These are phyloP conservation scores for Solanum clarkiae DNA, from an alignment of 257 asterid genomes.

Conservation along the genomic window DNA sequence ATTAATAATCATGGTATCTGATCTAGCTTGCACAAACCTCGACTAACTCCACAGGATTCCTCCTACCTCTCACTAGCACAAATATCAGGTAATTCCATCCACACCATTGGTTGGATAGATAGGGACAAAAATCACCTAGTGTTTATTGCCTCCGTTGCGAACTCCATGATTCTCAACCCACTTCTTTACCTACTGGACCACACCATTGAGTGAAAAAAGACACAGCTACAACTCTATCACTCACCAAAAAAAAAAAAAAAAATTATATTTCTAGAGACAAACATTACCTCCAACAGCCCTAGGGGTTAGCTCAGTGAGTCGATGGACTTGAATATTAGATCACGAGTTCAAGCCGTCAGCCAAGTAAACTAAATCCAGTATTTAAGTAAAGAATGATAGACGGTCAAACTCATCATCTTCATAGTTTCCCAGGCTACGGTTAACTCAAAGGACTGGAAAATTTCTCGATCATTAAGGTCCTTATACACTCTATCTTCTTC, in stretches of 20 bases:
- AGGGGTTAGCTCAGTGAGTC: neutral
- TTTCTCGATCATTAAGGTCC: neutral
- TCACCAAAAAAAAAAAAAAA: neutral
- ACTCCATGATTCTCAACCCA: neutral
- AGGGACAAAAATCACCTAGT: neutral
- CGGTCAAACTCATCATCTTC: neutral
- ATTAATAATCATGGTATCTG: neutral
- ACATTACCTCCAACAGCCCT: neutral
- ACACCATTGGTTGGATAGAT: neutral
- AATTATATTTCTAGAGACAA: neutral
- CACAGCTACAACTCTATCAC: neutral
- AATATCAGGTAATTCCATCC: too few relatives aligned
- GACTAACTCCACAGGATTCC: neutral
- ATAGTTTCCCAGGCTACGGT: neutral
- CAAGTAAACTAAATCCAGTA: neutral
- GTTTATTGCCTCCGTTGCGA: neutral
- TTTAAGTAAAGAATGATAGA: neutral
- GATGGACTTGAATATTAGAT: neutral
- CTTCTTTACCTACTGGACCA: neutral
- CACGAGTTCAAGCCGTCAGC: neutral
- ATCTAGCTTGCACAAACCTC: neutral
- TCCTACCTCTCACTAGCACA: neutral
- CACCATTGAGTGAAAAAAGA: neutral
- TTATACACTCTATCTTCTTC: neutral
- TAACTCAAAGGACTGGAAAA: neutral